These are phyloP conservation scores for Kwoniella dendrophila DNA, from an alignment of 768 basidiomycete species.

Conservation along the genomic window DNA sequence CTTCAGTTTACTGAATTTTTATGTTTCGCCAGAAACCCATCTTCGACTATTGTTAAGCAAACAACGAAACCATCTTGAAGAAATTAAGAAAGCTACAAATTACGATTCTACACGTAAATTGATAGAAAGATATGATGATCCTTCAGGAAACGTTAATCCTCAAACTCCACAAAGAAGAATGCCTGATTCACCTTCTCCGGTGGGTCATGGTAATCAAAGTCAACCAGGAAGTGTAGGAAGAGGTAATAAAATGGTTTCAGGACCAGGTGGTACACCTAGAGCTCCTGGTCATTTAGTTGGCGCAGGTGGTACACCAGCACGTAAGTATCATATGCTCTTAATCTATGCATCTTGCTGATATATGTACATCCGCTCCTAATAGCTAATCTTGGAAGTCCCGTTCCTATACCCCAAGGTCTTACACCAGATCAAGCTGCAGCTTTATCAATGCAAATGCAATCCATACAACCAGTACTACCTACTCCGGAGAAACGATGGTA, in stretches of 20 bases:
- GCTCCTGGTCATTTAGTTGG: slow-evolving; percentile 51
- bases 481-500: slow-evolving; percentile 56
- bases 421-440: slow-evolving; percentile 50
- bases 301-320: slow-evolving; percentile 46
- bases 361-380: not conserved
- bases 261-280: slow-evolving; percentile 39
- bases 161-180: slow-evolving; percentile 24
- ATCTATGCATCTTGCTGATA: not conserved
- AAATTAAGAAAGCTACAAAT: slow-evolving; percentile 97
- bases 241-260: not conserved
- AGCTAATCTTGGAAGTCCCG: slow-evolving; percentile 17
- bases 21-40: slow-evolving; percentile 67
- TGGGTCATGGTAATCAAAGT: slow-evolving; percentile 1
- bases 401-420: slow-evolving; percentile 36
- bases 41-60: slow-evolving; percentile 72
- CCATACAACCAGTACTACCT: slow-evolving; percentile 51
- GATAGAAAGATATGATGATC: slow-evolving; percentile 83
- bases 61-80: slow-evolving; percentile 83
- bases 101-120: slow-evolving; percentile 89
- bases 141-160: slow-evolving; percentile 1
- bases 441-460: slow-evolving; percentile 44
- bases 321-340: slow-evolving; percentile 26
- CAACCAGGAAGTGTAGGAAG: slow-evolving; percentile 6
- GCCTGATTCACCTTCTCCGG: slow-evolving; percentile 26
- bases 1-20: not conserved